phyloP scores from a whole-genome alignment of 2,329 filamentous ascomycete species.

The Xylariaceae sp. region DNA sequence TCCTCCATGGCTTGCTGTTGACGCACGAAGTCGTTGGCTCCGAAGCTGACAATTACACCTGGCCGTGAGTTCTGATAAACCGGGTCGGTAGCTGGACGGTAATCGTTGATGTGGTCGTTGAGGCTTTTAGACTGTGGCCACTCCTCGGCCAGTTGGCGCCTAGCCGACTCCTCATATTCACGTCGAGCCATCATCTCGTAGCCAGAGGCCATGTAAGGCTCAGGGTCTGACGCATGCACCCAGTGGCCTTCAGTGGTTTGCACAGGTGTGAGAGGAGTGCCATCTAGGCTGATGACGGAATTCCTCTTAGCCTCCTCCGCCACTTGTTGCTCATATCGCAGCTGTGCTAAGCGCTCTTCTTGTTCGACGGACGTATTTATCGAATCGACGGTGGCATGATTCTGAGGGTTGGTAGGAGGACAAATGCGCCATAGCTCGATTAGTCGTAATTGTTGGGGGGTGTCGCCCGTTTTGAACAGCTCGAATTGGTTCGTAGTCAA shows the following conservation, averaged over 20 bases:
- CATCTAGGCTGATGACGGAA: slow-evolving; percentile 52
- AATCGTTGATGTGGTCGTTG: slow-evolving; percentile 45
- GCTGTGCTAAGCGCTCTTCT: slow-evolving; percentile 56
- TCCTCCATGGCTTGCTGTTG: slow-evolving; percentile 63
- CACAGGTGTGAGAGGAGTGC: slow-evolving; percentile 46
- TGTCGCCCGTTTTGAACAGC: slow-evolving; percentile 73
- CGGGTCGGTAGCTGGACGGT: slow-evolving; percentile 62
- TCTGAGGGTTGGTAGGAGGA: slow-evolving; percentile 59
- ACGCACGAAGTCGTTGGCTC: slow-evolving; percentile 41
- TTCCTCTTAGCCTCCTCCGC: slow-evolving; percentile 43
- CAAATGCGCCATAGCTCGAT: slow-evolving; percentile 84
- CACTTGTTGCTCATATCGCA: slow-evolving; percentile 56
- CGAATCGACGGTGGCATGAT: slow-evolving; percentile 54
- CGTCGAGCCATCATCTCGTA: slow-evolving; percentile 69
- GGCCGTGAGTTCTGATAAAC: slow-evolving; percentile 48
- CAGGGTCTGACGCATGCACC: slow-evolving; percentile 50
- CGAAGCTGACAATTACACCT: too few relatives aligned
- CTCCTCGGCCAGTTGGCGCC: slow-evolving; percentile 33
- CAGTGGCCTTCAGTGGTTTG: slow-evolving; percentile 56
- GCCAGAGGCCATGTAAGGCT: slow-evolving; percentile 82
- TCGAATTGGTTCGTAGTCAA: slow-evolving; percentile 74
- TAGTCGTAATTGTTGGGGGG: slow-evolving; percentile 69
- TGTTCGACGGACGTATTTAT: slow-evolving; percentile 53
- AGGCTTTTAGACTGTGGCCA: slow-evolving; percentile 37
- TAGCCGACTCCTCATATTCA: slow-evolving; percentile 57